Evolutionary conservation across 305 asterid species (phyloP).

Genomic region (Fraxinus paxiana): DNA sequence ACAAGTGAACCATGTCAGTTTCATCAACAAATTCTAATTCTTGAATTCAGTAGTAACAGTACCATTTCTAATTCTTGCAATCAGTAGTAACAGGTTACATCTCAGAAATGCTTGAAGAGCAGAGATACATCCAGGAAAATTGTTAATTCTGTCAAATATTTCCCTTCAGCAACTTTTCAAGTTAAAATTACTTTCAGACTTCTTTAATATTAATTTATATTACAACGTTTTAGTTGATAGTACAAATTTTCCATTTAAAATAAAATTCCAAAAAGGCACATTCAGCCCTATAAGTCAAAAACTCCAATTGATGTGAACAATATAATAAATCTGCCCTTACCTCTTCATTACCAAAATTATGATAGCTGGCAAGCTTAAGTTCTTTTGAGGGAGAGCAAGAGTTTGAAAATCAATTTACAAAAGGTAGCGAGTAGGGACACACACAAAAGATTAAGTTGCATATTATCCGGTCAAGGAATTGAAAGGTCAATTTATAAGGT

Average conservation of each 20-base stretch:
- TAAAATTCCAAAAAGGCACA: neutral
- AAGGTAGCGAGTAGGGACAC: neutral
- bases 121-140: slow-evolving; percentile 3
- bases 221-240: neutral
- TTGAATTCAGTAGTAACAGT: slow-evolving; percentile 7
- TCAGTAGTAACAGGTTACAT: slow-evolving; percentile 14
- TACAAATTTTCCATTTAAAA: neutral
- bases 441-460: neutral
- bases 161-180: neutral
- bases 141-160: neutral
- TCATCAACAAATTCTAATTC: slow-evolving; percentile 11
- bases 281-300: slow-evolving; percentile 5
- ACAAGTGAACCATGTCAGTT: slow-evolving; percentile 3
- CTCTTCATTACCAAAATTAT: neutral
- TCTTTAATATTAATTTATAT: neutral
- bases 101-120: slow-evolving; percentile 6
- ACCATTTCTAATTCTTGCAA: neutral
- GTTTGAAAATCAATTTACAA: neutral
- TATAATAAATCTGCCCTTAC: neutral
- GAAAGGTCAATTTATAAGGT: neutral
- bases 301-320: neutral
- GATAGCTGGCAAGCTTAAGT: neutral
- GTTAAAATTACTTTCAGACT: neutral
- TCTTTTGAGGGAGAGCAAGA: slow-evolving; percentile 7
- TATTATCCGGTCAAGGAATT: neutral